Evolutionary conservation across 2,329 filamentous ascomycete genomes (phyloP).

Genomic region (Boeremia lycopersici): DNA sequence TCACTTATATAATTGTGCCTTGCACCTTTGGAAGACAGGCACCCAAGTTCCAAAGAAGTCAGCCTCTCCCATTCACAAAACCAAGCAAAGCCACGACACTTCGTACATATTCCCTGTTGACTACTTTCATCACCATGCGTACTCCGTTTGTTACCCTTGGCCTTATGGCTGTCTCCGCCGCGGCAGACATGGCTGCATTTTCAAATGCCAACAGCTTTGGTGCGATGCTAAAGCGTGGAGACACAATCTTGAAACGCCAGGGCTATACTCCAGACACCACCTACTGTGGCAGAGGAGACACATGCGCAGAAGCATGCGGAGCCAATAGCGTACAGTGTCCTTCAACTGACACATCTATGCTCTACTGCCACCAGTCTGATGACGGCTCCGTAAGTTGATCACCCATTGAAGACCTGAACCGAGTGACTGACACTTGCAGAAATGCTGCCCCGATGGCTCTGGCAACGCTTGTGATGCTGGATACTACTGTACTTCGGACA

Average conservation of each 20-base stretch:
- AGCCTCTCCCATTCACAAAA: neutral
- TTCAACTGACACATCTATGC: conserved; percentile 50
- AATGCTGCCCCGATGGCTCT: conserved; percentile 62
- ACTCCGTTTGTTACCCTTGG: conserved; percentile 31
- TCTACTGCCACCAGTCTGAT: conserved; percentile 65
- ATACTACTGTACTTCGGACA: conserved; percentile 67
- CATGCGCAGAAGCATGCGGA: conserved; percentile 64
- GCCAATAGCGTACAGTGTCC: conserved; percentile 57
- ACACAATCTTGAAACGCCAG: conserved; percentile 33
- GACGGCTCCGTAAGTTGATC: conserved; percentile 47
- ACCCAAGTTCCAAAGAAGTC: no score
- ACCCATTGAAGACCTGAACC: neutral
- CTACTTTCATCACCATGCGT: conserved; percentile 35
- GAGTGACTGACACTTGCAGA: conserved; percentile 20
- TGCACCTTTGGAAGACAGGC: neutral
- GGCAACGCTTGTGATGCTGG: conserved; percentile 67
- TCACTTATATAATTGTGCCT: neutral
- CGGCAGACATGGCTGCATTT: conserved; percentile 33
- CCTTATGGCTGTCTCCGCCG: conserved; percentile 24
- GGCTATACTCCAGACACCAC: conserved; percentile 57
- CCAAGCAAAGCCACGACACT: neutral
- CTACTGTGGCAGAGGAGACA: conserved; percentile 57
- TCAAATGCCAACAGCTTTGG: conserved; percentile 47
- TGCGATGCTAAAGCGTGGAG: conserved; percentile 50
- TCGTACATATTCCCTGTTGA: neutral